phyloP scores from a whole-genome alignment of 257 asterid genomes.

The Nyctanthes arbortristis region DNA sequence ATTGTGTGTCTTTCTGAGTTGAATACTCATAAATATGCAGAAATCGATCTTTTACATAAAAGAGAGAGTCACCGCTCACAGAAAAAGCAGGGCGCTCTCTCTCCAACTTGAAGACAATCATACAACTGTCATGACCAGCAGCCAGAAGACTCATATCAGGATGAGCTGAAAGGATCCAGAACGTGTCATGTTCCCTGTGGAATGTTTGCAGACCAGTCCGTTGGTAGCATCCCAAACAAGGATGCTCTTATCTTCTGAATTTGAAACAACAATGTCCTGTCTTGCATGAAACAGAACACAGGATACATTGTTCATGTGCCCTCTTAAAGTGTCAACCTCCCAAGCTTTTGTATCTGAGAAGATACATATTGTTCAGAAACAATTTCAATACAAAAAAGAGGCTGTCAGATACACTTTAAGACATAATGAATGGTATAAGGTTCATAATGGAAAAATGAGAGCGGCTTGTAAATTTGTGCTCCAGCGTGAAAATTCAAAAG shows the following conservation, averaged over 20 bases:
- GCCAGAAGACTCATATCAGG: constrained; percentile 99
- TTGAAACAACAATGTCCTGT: constrained; percentile 93
- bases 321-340: constrained; percentile 99
- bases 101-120: constrained; percentile 95
- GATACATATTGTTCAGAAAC: constrained; percentile 14
- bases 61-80: constrained; percentile 74
- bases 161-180: constrained; percentile 95
- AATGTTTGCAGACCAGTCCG: constrained; percentile 97
- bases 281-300: constrained; percentile 83
- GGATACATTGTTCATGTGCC: constrained; percentile 97
- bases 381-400: constrained; percentile 1
- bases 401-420: background rate
- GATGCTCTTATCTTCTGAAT: constrained; percentile 97
- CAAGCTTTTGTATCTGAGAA: constrained; percentile 95
- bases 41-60: constrained; percentile 85
- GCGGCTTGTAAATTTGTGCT: background rate
- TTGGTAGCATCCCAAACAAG: constrained; percentile 99
- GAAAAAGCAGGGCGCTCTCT: constrained; percentile 98
- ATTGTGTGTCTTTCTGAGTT: constrained; percentile 82
- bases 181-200: constrained; percentile 97
- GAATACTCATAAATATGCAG: constrained; percentile 82
- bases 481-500: background rate
- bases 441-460: background rate
- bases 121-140: constrained; percentile 98
- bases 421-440: background rate